Conservation (phyloP, 352 stramenopile species). For the Phytopythium aichiense region DNA sequence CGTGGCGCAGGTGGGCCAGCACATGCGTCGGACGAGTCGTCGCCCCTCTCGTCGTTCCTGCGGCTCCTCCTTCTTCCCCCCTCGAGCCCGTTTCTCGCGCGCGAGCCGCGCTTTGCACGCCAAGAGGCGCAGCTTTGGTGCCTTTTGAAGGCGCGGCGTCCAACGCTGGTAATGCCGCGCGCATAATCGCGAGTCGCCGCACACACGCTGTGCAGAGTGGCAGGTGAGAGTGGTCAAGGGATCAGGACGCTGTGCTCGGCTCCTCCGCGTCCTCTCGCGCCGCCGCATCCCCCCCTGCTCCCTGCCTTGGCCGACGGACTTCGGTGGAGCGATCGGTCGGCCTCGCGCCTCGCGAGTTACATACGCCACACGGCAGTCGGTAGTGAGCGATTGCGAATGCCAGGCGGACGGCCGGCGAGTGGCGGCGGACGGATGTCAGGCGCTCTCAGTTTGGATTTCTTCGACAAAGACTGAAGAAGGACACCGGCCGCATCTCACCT, state of each 20-base stretch:
- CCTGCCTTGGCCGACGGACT: slow-evolving; percentile 1
- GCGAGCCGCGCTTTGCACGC: slow-evolving; percentile 1
- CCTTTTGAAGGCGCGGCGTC: slow-evolving; percentile 1
- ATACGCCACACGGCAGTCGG: neutral
- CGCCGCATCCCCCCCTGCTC: neutral
- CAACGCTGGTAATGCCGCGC: slow-evolving; percentile 5
- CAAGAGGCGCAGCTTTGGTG: slow-evolving; percentile 3
- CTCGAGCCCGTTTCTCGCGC: neutral
- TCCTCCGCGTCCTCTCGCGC: slow-evolving; percentile 1
- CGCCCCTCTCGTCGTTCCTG: neutral
- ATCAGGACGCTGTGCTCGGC: slow-evolving; percentile 3
- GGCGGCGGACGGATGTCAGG: neutral
- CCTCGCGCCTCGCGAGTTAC: slow-evolving; percentile 5
- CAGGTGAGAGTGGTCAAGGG: neutral
- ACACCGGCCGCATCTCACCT: neutral
- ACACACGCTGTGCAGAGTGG: neutral
- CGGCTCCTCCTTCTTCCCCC: slow-evolving; percentile 2
- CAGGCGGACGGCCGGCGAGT: too few species aligned
- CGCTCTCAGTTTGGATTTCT: slow-evolving; percentile 7
- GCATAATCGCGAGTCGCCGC: slow-evolving; percentile 3
- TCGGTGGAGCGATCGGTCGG: slow-evolving; percentile 1
- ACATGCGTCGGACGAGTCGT: neutral
- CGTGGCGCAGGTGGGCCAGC: neutral
- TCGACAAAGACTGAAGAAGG: slow-evolving; percentile 7
- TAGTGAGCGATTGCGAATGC: slow-evolving; percentile 6